Base-by-base conservation (phyloP, 2,329 filamentous ascomycete species). In the Aspergillus clavatus region DNA sequence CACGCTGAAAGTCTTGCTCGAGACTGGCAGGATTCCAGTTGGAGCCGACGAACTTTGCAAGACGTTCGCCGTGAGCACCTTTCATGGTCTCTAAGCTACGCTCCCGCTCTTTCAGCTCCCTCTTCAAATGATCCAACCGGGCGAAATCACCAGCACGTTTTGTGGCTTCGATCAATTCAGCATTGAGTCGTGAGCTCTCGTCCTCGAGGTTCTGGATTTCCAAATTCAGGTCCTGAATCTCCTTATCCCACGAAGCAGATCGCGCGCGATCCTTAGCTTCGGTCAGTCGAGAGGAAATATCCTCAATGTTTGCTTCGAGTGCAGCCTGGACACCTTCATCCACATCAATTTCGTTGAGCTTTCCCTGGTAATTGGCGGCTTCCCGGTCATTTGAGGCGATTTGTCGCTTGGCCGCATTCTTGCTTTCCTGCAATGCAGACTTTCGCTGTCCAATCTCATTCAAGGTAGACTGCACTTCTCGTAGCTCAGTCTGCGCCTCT, bases 291-390 rank as follows among this genome's bases (percentile, higher is more conserved):
- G 72, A 71, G 48, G 85, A 79, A 0, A 87, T 76, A 29, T 93
- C 86, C 28, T 81, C 79, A 39, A 87, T 79, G 42, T 85, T 83
- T 12, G 83, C 80, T 57, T 93, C 85, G 5, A 96, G 75, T 3
- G 87, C 75, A 21, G 86, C 86, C 63, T 88, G 87, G 24, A 81
- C 80, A 3, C 90, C 90, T 69, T 97, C 91, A 56, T 98, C 91
- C 23, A 90, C 78, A 27, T 86, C 79, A 44, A 98, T 84, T n/a
- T 75, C 73, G 56, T 84, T 78, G 24, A 89, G 73, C 24, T 86
- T 81, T 38, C 72, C 76, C 60, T 95, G 87, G 26, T 90, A 74
- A 1, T 72, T 70, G 3, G 69, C 69, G 5, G 84, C 80, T 43
- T 86, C 86, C 59, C 78, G 82, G 48, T 95, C 88, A 54, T 93